Evolutionary conservation across 345 rosid species (phyloP).

Genomic region (Firmiana major): DNA sequence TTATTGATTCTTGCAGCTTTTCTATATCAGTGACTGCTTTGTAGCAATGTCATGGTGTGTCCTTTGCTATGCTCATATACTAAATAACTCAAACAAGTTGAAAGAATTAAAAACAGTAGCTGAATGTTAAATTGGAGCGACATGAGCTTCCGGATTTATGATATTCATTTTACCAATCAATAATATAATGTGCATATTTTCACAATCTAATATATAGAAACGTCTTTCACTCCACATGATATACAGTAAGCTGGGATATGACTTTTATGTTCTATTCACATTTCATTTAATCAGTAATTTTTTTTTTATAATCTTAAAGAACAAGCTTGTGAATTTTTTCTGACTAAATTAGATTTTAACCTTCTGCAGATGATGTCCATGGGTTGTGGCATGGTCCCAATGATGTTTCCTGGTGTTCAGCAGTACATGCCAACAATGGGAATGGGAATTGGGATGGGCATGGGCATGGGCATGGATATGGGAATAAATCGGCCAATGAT

Average conservation of each 20-base stretch:
- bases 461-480: slow-evolving; percentile 58
- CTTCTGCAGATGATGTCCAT: slow-evolving; percentile 75
- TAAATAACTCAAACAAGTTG: neutral
- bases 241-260: neutral
- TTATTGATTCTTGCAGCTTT: neutral
- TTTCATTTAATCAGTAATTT: neutral
- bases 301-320: neutral
- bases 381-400: slow-evolving; percentile 77
- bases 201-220: neutral
- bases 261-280: neutral
- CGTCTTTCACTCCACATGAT: neutral
- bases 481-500: slow-evolving; percentile 59
- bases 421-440: slow-evolving; percentile 61
- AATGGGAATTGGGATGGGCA: slow-evolving; percentile 57
- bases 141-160: neutral
- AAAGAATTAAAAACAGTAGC: neutral
- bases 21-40: neutral
- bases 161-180: neutral
- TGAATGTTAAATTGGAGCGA: neutral
- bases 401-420: slow-evolving; percentile 71
- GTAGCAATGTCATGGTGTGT: neutral
- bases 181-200: neutral
- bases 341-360: slow-evolving; percentile 16
- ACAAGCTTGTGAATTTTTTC: slow-evolving; percentile 12
- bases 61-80: neutral